Evolutionary conservation across 1,284 basidiomycete species (phyloP).

Genomic region (Cryptococcus deneoformans): DNA sequence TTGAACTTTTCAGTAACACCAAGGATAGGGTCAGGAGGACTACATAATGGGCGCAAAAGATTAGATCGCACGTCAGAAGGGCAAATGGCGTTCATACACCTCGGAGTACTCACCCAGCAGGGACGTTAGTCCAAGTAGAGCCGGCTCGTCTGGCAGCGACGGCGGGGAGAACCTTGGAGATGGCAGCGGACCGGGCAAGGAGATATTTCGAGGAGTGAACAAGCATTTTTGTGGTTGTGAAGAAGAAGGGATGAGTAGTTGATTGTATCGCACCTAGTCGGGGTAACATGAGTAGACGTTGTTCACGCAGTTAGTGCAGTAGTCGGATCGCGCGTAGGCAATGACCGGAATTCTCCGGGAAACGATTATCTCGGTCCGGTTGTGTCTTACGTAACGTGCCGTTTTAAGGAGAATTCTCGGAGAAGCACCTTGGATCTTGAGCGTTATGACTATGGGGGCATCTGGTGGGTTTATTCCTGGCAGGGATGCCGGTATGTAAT

Average conservation of each 20-base stretch:
- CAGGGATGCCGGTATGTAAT: too few species aligned
- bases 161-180: not conserved
- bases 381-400: too few species aligned
- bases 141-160: constrained; percentile 11
- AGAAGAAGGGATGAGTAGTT: not conserved
- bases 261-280: not conserved
- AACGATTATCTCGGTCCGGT: too few species aligned
- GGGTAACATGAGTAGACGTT: too few species aligned
- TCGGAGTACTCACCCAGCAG: constrained; percentile 26
- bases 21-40: constrained; percentile 35
- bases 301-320: too few species aligned
- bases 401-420: too few species aligned
- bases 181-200: constrained; percentile 7
- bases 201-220: constrained; percentile 11
- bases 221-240: constrained; percentile 10
- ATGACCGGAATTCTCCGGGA: too few species aligned
- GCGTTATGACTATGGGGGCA: too few species aligned
- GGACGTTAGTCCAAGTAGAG: constrained; percentile 29
- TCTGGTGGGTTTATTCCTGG: too few species aligned
- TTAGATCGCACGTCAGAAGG: not conserved
- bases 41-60: constrained; percentile 1
- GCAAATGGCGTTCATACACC: not conserved
- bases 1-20: constrained; percentile 57
- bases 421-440: too few species aligned
- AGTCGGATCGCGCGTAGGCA: too few species aligned